These are phyloP conservation scores for Cercophora sp. DNA, from an alignment of 495 filamentous ascomycete species.

Conservation along the genomic window DNA sequence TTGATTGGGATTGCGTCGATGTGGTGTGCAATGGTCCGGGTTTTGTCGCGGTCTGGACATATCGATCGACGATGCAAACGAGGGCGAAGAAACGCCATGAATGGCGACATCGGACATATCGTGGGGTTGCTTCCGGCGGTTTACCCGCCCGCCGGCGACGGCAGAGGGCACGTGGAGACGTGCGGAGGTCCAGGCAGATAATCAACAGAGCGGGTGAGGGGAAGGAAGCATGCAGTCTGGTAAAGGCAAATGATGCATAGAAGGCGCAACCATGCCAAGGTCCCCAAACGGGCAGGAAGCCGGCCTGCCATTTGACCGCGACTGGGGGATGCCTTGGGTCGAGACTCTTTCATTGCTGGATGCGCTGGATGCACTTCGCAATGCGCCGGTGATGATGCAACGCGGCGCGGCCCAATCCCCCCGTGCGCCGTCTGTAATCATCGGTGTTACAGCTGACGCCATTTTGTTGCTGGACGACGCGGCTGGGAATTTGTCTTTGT, in stretches of 20 bases:
- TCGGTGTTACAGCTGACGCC: conserved; percentile 9
- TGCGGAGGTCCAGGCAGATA: not conserved
- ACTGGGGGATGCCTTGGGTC: not conserved
- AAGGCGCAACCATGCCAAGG: not conserved
- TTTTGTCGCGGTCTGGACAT: not conserved
- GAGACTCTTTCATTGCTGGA: too few species aligned
- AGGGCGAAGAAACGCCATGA: conserved; percentile 3
- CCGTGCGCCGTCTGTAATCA: not conserved
- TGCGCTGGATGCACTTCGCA: too few species aligned
- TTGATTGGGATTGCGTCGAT: not conserved
- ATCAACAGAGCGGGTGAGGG: too few species aligned
- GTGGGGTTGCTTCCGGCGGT: too few species aligned
- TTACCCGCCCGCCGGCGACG: too few species aligned
- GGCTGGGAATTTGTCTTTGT: too few species aligned
- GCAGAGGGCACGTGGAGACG: not conserved
- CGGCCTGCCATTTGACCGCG: not conserved
- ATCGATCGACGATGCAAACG: not conserved
- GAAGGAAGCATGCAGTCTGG: too few species aligned
- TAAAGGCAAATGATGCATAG: too few species aligned
- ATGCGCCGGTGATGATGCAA: not conserved
- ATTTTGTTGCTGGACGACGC: too few species aligned
- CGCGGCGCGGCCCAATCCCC: not conserved
- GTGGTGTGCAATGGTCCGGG: conserved; percentile 1
- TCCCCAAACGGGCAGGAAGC: not conserved
- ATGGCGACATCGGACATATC: conserved; percentile 3